Base-by-base conservation (phyloP, 257 asterid genomes). In the Nicotiana paniculata region DNA sequence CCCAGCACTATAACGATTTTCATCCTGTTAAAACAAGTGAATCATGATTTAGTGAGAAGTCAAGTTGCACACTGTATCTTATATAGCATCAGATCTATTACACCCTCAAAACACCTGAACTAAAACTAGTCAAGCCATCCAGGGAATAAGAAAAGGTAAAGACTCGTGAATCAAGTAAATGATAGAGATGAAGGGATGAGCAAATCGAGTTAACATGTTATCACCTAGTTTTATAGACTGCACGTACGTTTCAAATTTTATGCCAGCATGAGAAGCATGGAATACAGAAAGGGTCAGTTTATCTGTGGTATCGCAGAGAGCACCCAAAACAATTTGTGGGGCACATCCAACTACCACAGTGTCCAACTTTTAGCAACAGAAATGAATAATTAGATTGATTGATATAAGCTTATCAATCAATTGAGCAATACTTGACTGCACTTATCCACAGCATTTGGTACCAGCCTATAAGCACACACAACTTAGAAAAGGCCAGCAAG, bases 1-100 rank as follows among this genome's bases (percentile, higher is more conserved):
- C 82, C 94, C 97, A 83, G 97, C 94, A 89, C 90, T 90, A 72
- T 92, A 93, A 18, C 97, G 92, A 86, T 93, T 93, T 37, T 91
- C 91, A 83, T 93, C 97, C 97, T 93, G 85, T 68, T 28, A 70
- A 84, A 82, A 79, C 67, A 79, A 83, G 82, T 79, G 57, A 74
- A 21, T 68, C 66, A 76, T 59, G 78, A 83, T 24, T 67, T 75
- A 70, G 57, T 77, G 84, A 77, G 61, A 86, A 74, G 80, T 66
- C 75, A 48, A 54, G 81, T 51, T 51, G 80, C 80, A 53, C 51
- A 53, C 64, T 13, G 24, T 75, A 51, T 75, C 80, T 51, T 75
- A 51, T 51, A 33, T 46, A 75, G 39, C 79, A 46, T 72, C 61
- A 46, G 79, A 72, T 24, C 55, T 3, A 12, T 74, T 48, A 13